These are phyloP conservation scores for Orbilia oligospora DNA, from an alignment of 2,329 filamentous ascomycete species.

Conservation along the genomic window DNA sequence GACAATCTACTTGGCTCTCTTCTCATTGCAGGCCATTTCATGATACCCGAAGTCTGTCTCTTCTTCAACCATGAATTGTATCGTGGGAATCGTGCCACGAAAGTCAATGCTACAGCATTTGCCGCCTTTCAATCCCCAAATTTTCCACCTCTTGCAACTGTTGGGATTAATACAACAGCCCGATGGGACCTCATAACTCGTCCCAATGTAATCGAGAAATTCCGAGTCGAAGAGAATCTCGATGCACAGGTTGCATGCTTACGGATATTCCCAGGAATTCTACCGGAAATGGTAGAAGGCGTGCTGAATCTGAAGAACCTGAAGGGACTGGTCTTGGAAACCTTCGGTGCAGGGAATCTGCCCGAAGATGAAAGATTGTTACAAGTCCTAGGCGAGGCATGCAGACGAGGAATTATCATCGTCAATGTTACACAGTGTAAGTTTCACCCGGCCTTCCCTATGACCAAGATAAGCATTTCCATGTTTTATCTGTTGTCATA, in stretches of 20 bases:
- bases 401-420: slow-evolving; percentile 84
- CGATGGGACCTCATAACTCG: slow-evolving; percentile 83
- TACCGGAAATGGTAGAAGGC: slow-evolving; percentile 91
- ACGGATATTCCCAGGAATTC: slow-evolving; percentile 91
- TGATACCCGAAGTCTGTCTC: slow-evolving; percentile 91
- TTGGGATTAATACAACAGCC: slow-evolving; percentile 84
- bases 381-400: slow-evolving; percentile 81
- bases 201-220: slow-evolving; percentile 80
- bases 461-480: slow-evolving; percentile 21
- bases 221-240: slow-evolving; percentile 80
- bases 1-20: slow-evolving; percentile 90
- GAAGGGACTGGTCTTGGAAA: slow-evolving; percentile 87
- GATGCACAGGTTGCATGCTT: slow-evolving; percentile 92
- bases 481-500: slow-evolving; percentile 65
- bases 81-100: slow-evolving; percentile 88
- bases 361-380: slow-evolving; percentile 86
- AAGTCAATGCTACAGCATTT: slow-evolving; percentile 87
- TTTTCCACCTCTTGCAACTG: slow-evolving; percentile 82
- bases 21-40: slow-evolving; percentile 91
- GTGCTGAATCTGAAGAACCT: slow-evolving; percentile 83
- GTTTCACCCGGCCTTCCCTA: slow-evolving; percentile 65
- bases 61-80: slow-evolving; percentile 95
- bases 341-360: slow-evolving; percentile 92
- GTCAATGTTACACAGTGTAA: slow-evolving; percentile 94
- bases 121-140: slow-evolving; percentile 93